Conservation (phyloP, 352 stramenopile species). For the Phytophthora pini region DNA sequence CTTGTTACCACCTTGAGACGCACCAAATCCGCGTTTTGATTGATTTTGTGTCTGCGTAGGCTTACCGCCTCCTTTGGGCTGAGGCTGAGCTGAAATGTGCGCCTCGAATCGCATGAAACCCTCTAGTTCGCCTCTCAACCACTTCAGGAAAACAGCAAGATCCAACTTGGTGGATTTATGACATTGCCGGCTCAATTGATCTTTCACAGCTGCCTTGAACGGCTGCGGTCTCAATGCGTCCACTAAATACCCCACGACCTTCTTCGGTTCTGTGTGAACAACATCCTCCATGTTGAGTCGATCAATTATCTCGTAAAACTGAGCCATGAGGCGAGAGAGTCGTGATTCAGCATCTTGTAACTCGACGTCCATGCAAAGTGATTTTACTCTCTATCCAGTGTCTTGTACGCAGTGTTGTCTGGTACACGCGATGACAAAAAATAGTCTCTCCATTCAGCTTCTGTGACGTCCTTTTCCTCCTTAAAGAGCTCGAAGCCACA, state of each 20-base stretch:
- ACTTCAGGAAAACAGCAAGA: not conserved
- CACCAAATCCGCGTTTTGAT: too few relatives aligned
- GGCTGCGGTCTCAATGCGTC: not conserved
- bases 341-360: slow-evolving; percentile 14
- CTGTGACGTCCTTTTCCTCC: not conserved
- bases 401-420: slow-evolving; percentile 21
- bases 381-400: slow-evolving; percentile 13
- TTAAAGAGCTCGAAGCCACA: not conserved
- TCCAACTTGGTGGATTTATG: slow-evolving; percentile 8
- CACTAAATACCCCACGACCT: not conserved
- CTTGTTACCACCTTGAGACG: not conserved
- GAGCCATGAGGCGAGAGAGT: slow-evolving; percentile 3
- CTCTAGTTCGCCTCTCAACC: too few relatives aligned
- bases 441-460: slow-evolving; percentile 7
- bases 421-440: slow-evolving; percentile 12
- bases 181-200: slow-evolving; percentile 10
- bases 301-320: slow-evolving; percentile 19
- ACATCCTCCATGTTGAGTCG: slow-evolving; percentile 24
- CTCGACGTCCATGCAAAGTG: slow-evolving; percentile 3
- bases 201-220: slow-evolving; percentile 11
- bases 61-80: not conserved
- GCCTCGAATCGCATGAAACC: too few relatives aligned
- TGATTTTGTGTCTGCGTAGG: not conserved
- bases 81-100: not conserved
- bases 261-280: slow-evolving; percentile 2